phyloP scores from a whole-genome alignment of 1,139 yeast species.

The Yamadazyma triangularis region DNA sequence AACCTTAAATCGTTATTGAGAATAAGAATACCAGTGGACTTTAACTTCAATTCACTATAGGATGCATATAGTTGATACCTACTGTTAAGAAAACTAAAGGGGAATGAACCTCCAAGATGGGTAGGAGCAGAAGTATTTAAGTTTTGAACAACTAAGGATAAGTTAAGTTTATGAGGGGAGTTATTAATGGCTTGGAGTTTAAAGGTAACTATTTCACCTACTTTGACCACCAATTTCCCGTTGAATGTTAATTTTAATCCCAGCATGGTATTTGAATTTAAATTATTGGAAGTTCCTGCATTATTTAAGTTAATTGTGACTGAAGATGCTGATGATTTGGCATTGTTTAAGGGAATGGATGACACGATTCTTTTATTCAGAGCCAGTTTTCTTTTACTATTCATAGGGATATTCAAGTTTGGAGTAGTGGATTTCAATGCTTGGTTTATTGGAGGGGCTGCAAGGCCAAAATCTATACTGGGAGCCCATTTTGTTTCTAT shows the following conservation, averaged over 20 bases:
- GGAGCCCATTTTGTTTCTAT: constrained; percentile 63
- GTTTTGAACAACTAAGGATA: constrained; percentile 37
- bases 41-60: constrained; percentile 34
- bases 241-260: constrained; percentile 59
- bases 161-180: constrained; percentile 40
- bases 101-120: background rate
- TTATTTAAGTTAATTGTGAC: constrained; percentile 41
- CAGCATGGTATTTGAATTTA: constrained; percentile 25
- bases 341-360: background rate
- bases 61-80: constrained; percentile 23
- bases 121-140: constrained; percentile 9
- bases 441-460: constrained; percentile 44
- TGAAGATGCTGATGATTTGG: constrained; percentile 23
- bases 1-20: constrained; percentile 62
- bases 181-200: constrained; percentile 64
- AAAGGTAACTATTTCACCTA: constrained; percentile 64
- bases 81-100: constrained; percentile 12
- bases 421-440: constrained; percentile 21
- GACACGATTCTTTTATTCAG: background rate
- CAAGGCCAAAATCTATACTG: constrained; percentile 49
- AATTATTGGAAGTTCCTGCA: constrained; percentile 9
- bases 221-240: constrained; percentile 58
- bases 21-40: constrained; percentile 49
- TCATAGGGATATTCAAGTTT: constrained; percentile 11
- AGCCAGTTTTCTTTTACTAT: constrained; percentile 35